Percentiles rank a stretch among this genome's conserved stretches.
These are phyloP conservation scores for Quercus engelmannii DNA, from an alignment of 306 rosid species.

Conservation along the genomic window DNA sequence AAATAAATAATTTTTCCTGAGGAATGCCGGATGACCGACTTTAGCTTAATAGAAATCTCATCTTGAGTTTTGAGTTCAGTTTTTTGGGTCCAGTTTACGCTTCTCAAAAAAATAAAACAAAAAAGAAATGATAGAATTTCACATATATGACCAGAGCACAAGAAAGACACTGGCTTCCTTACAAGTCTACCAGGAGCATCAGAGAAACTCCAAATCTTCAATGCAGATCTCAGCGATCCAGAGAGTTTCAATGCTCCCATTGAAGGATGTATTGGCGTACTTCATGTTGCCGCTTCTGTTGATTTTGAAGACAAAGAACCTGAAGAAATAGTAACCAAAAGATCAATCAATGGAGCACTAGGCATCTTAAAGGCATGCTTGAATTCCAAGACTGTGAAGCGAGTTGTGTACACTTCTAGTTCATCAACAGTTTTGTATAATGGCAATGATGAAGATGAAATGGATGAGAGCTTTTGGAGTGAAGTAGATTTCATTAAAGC, in stretches of 20 bases:
- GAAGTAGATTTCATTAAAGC: conserved; percentile 29
- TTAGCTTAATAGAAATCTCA: too few relatives aligned
- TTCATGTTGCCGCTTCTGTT: conserved; percentile 48
- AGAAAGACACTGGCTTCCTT: conserved; percentile 44
- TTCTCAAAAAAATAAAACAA: not conserved
- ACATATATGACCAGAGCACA: conserved; percentile 5
- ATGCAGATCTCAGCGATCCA: conserved; percentile 47
- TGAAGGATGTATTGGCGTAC: conserved; percentile 56
- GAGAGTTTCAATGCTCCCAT: conserved; percentile 44
- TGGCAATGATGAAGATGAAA: conserved; percentile 5
- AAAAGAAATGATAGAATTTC: not conserved
- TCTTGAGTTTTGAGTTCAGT: too few relatives aligned
- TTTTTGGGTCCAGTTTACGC: too few relatives aligned
- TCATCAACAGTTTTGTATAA: conserved; percentile 23
- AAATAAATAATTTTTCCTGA: too few relatives aligned
- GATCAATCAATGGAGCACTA: conserved; percentile 48
- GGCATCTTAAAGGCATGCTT: conserved; percentile 51
- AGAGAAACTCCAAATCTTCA: conserved; percentile 38
- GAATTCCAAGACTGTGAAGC: conserved; percentile 35
- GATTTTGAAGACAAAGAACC: conserved; percentile 30
- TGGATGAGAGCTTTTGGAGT: conserved; percentile 60
- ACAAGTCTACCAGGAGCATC: conserved; percentile 49
- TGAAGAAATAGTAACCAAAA: conserved; percentile 38
- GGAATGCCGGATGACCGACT: too few relatives aligned
- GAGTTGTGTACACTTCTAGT: conserved; percentile 61